Conservation (phyloP, 495 filamentous ascomycete species). For the Hypoxylon intermedium region DNA sequence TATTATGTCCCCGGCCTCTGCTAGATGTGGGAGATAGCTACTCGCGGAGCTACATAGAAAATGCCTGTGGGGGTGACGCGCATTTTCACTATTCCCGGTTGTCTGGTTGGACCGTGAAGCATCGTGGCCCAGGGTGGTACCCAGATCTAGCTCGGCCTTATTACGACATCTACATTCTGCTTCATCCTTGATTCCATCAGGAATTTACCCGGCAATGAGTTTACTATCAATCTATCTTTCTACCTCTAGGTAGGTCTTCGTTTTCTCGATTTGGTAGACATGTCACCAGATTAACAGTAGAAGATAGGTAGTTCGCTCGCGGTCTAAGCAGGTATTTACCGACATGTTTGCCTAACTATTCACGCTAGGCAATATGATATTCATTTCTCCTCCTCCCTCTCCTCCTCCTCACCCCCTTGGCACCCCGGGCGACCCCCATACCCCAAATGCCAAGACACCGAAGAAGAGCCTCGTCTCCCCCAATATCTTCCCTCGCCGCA, state of each 20-base stretch:
- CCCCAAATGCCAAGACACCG: constrained; percentile 38
- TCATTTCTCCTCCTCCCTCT: constrained; percentile 17
- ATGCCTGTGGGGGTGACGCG: constrained; percentile 14
- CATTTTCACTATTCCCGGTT: constrained; percentile 3
- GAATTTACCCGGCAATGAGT: no score
- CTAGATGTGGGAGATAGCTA: constrained; percentile 6
- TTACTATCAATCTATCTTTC: no score
- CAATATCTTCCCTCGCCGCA: constrained; percentile 13
- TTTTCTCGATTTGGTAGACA: no score
- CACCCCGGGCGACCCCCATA: constrained; percentile 12
- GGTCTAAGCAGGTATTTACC: no score
- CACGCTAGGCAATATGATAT: constrained; percentile 2
- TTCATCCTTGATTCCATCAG: no score
- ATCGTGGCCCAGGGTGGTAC: neutral
- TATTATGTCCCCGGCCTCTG: constrained; percentile 15
- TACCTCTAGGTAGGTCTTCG: no score
- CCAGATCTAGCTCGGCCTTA: constrained; percentile 18
- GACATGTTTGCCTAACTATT: no score
- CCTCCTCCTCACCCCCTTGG: constrained; percentile 10
- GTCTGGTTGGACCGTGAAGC: constrained; percentile 18
- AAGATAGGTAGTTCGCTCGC: no score
- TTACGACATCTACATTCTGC: constrained; percentile 18
- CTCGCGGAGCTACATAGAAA: neutral
- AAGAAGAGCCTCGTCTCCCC: constrained; percentile 37
- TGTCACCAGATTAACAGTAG: no score